These are phyloP conservation scores for Protomyces macrosporus DNA, from an alignment of 1,139 yeast species.

Conservation along the genomic window DNA sequence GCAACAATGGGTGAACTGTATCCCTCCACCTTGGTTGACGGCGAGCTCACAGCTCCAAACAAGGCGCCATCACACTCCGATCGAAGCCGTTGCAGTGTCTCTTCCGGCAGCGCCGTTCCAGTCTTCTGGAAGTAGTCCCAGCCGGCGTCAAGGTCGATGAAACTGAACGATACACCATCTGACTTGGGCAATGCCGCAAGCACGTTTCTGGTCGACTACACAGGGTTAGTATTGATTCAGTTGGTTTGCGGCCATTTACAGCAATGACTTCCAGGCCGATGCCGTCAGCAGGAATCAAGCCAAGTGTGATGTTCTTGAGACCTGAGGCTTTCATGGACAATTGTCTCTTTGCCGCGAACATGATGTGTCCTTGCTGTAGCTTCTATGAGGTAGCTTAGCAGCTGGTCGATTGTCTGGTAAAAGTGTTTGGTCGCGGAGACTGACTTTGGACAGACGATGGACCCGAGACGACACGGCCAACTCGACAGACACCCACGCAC, in stretches of 20 bases:
- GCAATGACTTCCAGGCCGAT: slow-evolving; percentile 97
- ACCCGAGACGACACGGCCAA: no score
- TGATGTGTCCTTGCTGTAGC: neutral
- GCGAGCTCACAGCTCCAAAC: slow-evolving; percentile 90
- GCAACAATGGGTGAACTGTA: slow-evolving; percentile 98
- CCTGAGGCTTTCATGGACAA: neutral
- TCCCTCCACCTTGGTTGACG: slow-evolving; percentile 87
- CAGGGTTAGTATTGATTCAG: slow-evolving; percentile 51
- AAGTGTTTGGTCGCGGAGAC: no score
- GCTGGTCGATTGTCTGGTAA: no score
- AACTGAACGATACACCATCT: slow-evolving; percentile 74
- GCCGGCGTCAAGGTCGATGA: slow-evolving; percentile 86
- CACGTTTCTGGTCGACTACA: slow-evolving; percentile 47
- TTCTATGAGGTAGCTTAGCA: no score
- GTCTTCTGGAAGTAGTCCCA: slow-evolving; percentile 86
- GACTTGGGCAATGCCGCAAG: slow-evolving; percentile 73
- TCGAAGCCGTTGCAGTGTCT: slow-evolving; percentile 74
- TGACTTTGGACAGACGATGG: no score
- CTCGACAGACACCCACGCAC: no score
- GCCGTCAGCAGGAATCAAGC: slow-evolving; percentile 95
- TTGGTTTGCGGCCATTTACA: slow-evolving; percentile 33
- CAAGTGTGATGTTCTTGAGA: slow-evolving; percentile 34
- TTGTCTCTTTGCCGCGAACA: neutral
- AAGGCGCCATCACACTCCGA: slow-evolving; percentile 91
- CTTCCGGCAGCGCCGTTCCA: slow-evolving; percentile 92